These are phyloP conservation scores for Scedosporium minutisporum DNA, from an alignment of 2,329 filamentous ascomycete species.

Conservation along the genomic window DNA sequence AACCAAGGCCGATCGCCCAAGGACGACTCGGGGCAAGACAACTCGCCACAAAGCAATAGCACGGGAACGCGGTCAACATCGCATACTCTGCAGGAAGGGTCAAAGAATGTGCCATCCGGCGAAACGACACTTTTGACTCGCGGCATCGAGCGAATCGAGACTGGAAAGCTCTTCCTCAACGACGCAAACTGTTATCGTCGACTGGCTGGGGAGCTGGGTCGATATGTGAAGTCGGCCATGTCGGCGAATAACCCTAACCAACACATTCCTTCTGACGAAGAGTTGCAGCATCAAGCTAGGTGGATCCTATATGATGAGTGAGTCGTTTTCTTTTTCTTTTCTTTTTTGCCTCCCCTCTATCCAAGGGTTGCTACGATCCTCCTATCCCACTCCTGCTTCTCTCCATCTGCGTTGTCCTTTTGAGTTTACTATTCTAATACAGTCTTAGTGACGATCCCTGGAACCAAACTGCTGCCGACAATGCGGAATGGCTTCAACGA, in stretches of 20 bases:
- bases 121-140: neutral
- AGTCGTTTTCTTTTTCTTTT: constrained; percentile 16
- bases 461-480: constrained; percentile 56
- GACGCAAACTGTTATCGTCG: constrained; percentile 52
- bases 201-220: constrained; percentile 41
- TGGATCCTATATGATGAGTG: constrained; percentile 55
- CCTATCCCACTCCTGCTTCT: neutral
- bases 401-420: neutral
- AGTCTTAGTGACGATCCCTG: constrained; percentile 46
- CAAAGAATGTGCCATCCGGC: neutral
- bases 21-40: constrained; percentile 1
- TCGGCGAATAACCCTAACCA: constrained; percentile 51
- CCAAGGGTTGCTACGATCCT: neutral
- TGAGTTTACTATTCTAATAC: too few species aligned
- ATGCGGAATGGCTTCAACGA: constrained; percentile 51
- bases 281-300: constrained; percentile 53
- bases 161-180: constrained; percentile 36
- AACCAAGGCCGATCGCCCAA: constrained; percentile 9
- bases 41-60: neutral
- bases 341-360: neutral
- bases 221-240: constrained; percentile 43
- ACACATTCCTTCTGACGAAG: constrained; percentile 50
- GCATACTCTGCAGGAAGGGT: neutral
- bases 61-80: neutral
- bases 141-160: neutral